phyloP scores from a whole-genome alignment of 805 yeast species.

The Starmerella bombicola region DNA sequence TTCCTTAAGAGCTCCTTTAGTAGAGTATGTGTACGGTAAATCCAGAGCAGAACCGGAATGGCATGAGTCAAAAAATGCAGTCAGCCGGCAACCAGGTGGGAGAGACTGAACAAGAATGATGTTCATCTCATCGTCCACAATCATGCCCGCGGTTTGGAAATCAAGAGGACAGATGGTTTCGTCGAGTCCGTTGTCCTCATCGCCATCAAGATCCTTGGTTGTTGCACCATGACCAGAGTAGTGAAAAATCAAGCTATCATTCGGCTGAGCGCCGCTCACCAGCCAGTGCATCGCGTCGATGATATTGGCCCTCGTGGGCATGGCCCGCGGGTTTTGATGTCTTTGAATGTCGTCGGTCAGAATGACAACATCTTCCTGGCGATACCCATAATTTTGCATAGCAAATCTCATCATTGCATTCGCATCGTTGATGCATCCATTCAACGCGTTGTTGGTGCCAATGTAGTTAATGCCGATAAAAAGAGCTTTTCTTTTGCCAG shows the following conservation, averaged over 20 bases:
- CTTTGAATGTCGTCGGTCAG: slow-evolving; percentile 30
- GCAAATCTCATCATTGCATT: slow-evolving; percentile 34
- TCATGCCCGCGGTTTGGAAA: slow-evolving; percentile 51
- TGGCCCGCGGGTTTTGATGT: slow-evolving; percentile 29
- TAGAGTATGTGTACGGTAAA: slow-evolving; percentile 66
- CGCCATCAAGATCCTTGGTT: slow-evolving; percentile 54
- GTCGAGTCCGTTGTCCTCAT: slow-evolving; percentile 62
- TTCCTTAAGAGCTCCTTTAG: slow-evolving; percentile 72
- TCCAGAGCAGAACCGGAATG: slow-evolving; percentile 78
- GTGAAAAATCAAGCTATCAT: slow-evolving; percentile 70
- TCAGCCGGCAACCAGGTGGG: slow-evolving; percentile 60
- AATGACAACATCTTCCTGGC: slow-evolving; percentile 31
- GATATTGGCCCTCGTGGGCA: slow-evolving; percentile 62
- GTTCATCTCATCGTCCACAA: slow-evolving; percentile 66
- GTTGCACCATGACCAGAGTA: slow-evolving; percentile 84
- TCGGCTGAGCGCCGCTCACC: slow-evolving; percentile 56
- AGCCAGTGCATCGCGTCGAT: slow-evolving; percentile 74
- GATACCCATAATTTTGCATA: slow-evolving; percentile 31
- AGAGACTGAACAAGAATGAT: slow-evolving; percentile 56
- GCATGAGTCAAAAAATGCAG: slow-evolving; percentile 74
- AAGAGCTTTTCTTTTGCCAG: slow-evolving; percentile 62
- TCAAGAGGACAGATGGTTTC: slow-evolving; percentile 65
- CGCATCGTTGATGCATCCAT: slow-evolving; percentile 75
- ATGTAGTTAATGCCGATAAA: slow-evolving; percentile 68
- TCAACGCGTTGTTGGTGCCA: slow-evolving; percentile 46